Evolutionary conservation across 148 eudicot species (phyloP).

Genomic region (Talinum fruticosum): DNA sequence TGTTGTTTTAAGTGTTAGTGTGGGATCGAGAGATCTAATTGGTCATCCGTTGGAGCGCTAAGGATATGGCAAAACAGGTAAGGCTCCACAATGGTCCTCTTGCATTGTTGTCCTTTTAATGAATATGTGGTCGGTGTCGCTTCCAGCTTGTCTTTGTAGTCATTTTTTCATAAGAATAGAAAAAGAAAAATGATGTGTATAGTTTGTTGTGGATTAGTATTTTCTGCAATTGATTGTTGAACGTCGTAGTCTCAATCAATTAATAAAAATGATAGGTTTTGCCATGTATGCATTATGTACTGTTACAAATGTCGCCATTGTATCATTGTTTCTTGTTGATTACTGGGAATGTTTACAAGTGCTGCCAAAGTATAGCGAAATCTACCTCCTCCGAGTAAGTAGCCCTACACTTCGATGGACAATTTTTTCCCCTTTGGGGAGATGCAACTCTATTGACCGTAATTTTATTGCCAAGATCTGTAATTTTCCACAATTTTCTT

Average conservation of each 20-base stretch:
- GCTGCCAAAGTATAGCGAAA: no score
- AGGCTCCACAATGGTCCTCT: not conserved
- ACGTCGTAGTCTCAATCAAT: not conserved
- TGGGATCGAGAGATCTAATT: not conserved
- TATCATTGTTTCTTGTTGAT: no score
- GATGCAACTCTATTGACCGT: no score
- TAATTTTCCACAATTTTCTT: no score
- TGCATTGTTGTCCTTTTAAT: not conserved
- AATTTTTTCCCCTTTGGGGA: no score
- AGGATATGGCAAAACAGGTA: not conserved
- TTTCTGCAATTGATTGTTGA: slow-evolving; percentile 9
- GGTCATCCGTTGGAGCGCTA: not conserved
- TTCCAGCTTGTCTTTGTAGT: slow-evolving; percentile 12
- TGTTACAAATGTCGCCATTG: no score
- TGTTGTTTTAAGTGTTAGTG: slow-evolving; percentile 33
- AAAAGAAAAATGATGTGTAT: slow-evolving; percentile 4
- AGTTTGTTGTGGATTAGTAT: slow-evolving; percentile 16
- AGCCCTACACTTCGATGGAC: no score
- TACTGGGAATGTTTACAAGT: no score
- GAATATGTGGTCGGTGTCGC: not conserved
- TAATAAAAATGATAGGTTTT: not conserved
- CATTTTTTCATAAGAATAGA: not conserved
- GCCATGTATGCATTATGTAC: not conserved
- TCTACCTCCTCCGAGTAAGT: no score
- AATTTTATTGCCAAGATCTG: no score